Base-by-base conservation (phyloP, 2,329 filamentous ascomycete species). In the Colletotrichum falcatum region DNA sequence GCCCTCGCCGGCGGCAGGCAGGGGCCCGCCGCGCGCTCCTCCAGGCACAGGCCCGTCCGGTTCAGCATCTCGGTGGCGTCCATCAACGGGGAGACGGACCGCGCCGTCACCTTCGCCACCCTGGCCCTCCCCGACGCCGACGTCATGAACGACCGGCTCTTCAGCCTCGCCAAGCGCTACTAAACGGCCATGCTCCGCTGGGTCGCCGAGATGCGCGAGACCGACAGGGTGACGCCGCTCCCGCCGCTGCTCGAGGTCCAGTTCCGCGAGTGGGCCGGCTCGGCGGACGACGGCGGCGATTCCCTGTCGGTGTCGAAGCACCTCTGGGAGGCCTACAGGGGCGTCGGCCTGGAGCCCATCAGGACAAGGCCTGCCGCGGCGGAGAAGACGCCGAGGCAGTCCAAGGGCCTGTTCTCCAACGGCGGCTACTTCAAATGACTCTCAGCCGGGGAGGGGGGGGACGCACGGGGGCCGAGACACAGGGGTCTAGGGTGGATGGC, bases 101-200 rank as follows among this genome's bases (percentile, higher is more conserved):
- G 28, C 26, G 48, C 16, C 26, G 14, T 28, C 26, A 28, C 48
- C 26, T n/a, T 42, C 30, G 56, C 56, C 20, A 46, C 44, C 5
- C 56, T 60, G 20, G 23, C 9, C 3, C 44, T 60, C 20, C 56
- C 42, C 18, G n/a, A n/a, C 11, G 28, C 46, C 20, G 23, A 35
- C 12, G 20, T 60, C 6, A 35, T 46, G 26, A 48, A 35, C 28
- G 28, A 20, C 23, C 56, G 56, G 56, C 42, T 60, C 28, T 46
- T 60, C 20, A 16, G 33, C 18, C 39, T 60, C 23, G 30, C 56
- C 14, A 60, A 60, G 42, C 56, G 56, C 16, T 60, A 60, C 39
- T 60, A 60, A 7, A 46, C 56, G 42, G 56, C 56, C 20, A 60
- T 60, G 56, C 56, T 60, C 28, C 42, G 3, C 7, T 60, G 56